Percentiles rank a stretch among this genome's conserved stretches.
phyloP scores from a whole-genome alignment of 2,329 filamentous ascomycete genomes.

The Phyllosticta citriasiana region DNA sequence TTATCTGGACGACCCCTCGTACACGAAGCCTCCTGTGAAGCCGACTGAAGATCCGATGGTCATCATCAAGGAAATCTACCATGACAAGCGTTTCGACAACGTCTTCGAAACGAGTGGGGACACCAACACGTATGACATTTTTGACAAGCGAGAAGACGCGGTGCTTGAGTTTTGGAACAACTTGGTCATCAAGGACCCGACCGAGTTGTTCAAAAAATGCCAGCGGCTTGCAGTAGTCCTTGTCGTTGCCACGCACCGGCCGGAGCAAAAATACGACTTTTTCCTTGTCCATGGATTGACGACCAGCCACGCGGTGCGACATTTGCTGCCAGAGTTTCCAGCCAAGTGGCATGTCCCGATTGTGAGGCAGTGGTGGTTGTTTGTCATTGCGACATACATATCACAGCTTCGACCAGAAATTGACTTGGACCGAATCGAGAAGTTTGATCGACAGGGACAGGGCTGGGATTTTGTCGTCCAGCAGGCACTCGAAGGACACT shows the following conservation, averaged over 20 bases:
- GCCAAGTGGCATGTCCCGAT: constrained; percentile 62
- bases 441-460: constrained; percentile 51
- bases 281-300: constrained; percentile 75
- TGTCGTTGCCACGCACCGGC: constrained; percentile 44
- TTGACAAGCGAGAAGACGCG: constrained; percentile 57
- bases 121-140: constrained; percentile 57
- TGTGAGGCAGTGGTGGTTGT: constrained; percentile 82
- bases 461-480: constrained; percentile 70
- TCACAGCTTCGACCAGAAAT: constrained; percentile 63
- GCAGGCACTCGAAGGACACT: constrained; percentile 57
- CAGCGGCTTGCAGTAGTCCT: constrained; percentile 49
- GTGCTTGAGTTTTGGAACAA: constrained; percentile 86
- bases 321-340: constrained; percentile 70
- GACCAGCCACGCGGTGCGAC: constrained; percentile 77
- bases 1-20: constrained; percentile 61
- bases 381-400: constrained; percentile 70
- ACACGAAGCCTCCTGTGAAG: constrained; percentile 54
- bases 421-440: constrained; percentile 52
- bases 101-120: constrained; percentile 50
- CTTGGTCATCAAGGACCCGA: constrained; percentile 50
- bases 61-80: constrained; percentile 58
- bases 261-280: constrained; percentile 59
- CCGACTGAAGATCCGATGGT: constrained; percentile 49
- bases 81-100: constrained; percentile 60
- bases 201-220: constrained; percentile 63